These are phyloP conservation scores for Hanseniaspora valbyensis DNA, from an alignment of 805 yeast species.

Conservation along the genomic window DNA sequence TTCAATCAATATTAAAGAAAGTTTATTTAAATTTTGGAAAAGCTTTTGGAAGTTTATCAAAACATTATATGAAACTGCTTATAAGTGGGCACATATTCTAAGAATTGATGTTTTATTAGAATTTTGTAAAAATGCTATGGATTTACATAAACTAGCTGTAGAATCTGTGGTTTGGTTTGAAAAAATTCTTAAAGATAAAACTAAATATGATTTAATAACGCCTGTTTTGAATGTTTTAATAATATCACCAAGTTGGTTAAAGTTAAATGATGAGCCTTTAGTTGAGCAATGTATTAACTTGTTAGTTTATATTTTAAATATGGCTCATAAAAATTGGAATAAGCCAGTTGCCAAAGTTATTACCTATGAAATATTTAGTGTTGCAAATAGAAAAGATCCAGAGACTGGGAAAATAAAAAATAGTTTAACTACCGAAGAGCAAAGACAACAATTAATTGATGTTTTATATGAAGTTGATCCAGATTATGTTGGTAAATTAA, in stretches of 20 bases:
- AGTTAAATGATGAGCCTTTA: slow-evolving; percentile 69
- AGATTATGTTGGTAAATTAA: slow-evolving; percentile 3
- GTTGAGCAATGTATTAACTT: slow-evolving; percentile 55
- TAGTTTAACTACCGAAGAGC: slow-evolving; percentile 8
- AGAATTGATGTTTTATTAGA: slow-evolving; percentile 52
- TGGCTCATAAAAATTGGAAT: slow-evolving; percentile 43
- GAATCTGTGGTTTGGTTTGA: slow-evolving; percentile 37
- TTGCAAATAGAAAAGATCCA: slow-evolving; percentile 58
- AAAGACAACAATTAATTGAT: slow-evolving; percentile 13
- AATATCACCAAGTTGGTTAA: slow-evolving; percentile 65
- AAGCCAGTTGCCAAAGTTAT: slow-evolving; percentile 24
- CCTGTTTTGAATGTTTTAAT: slow-evolving; percentile 53
- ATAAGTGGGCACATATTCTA: slow-evolving; percentile 63
- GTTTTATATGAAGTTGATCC: slow-evolving; percentile 9
- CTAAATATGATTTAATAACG: slow-evolving; percentile 31
- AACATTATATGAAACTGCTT: slow-evolving; percentile 54
- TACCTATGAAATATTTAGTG: slow-evolving; percentile 60
- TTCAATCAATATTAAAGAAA: slow-evolving; percentile 21
- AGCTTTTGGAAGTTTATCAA: slow-evolving; percentile 61
- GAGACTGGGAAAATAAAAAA: slow-evolving; percentile 24
- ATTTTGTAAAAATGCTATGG: slow-evolving; percentile 78
- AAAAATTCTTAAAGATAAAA: not conserved
- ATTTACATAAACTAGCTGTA: slow-evolving; percentile 58
- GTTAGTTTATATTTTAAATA: slow-evolving; percentile 53
- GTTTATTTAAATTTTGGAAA: slow-evolving; percentile 46